Evolutionary conservation across 2,329 filamentous ascomycete genomes (phyloP).

Genomic region (Alternaria triticimaculans): DNA sequence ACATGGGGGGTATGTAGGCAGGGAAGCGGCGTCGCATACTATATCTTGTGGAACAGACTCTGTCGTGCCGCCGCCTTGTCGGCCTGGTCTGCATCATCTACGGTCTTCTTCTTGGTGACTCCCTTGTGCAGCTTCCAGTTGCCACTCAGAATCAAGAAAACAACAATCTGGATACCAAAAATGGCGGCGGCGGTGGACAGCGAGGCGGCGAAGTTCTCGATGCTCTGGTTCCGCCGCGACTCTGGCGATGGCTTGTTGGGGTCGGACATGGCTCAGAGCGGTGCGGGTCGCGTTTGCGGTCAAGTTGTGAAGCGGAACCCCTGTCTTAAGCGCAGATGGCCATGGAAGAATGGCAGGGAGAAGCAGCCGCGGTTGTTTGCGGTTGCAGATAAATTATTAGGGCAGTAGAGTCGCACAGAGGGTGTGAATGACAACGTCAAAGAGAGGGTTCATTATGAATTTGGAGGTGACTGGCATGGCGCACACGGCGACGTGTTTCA

Average conservation of each 20-base stretch:
- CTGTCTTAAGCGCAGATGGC: constrained; percentile 12
- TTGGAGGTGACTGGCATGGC: constrained; percentile 8
- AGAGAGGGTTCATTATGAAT: constrained; percentile 11
- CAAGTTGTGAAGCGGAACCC: constrained; percentile 6
- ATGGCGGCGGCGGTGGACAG: constrained; percentile 45
- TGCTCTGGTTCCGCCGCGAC: constrained; percentile 37
- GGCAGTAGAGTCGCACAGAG: background rate
- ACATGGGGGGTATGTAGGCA: background rate
- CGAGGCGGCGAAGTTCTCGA: constrained; percentile 48
- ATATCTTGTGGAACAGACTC: constrained; percentile 48
- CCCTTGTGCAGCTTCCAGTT: constrained; percentile 45
- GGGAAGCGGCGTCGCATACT: constrained; percentile 28
- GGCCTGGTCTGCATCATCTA: background rate
- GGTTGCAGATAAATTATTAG: background rate
- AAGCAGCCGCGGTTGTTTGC: constrained; percentile 2
- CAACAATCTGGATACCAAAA: constrained; percentile 43
- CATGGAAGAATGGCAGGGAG: constrained; percentile 6
- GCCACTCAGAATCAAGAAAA: constrained; percentile 47
- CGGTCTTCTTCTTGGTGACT: constrained; percentile 16
- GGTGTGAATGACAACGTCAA: constrained; percentile 1
- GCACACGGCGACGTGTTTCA: constrained; percentile 17
- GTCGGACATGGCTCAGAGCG: constrained; percentile 15
- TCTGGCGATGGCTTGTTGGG: constrained; percentile 1
- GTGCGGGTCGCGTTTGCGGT: constrained; percentile 2
- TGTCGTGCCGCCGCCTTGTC: constrained; percentile 37